A percentile compares a stretch with the other conserved stretches of the same genome.
phyloP scores from a whole-genome alignment of 768 basidiomycete genomes.

The Calocybe indica region DNA sequence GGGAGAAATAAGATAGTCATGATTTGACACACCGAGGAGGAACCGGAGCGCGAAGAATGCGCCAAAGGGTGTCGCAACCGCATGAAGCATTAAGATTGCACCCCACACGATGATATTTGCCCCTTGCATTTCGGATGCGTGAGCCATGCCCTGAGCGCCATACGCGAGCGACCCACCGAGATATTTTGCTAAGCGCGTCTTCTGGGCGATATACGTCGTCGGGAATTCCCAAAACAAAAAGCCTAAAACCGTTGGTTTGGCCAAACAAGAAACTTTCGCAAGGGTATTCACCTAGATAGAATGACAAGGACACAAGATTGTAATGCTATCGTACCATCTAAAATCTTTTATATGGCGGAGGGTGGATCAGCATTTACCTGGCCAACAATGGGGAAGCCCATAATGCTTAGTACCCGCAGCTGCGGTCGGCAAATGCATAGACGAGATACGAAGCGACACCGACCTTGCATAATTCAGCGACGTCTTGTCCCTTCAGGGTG shows the following conservation, averaged over 20 bases:
- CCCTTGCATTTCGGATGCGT: slow-evolving; percentile 22
- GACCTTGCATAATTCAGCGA: slow-evolving; percentile 67
- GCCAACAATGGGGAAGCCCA: slow-evolving; percentile 61
- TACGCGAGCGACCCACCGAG: slow-evolving; percentile 32
- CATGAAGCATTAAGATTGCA: slow-evolving; percentile 51
- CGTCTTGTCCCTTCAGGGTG: slow-evolving; percentile 52
- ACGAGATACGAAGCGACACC: slow-evolving; percentile 1
- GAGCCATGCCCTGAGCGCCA: background rate
- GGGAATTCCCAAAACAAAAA: slow-evolving; percentile 62
- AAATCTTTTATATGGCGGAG: slow-evolving; percentile 2
- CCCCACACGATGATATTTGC: slow-evolving; percentile 59
- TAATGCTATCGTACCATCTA: slow-evolving; percentile 35
- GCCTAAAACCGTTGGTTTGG: slow-evolving; percentile 23
- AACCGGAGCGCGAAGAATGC: slow-evolving; percentile 60
- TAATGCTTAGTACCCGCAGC: slow-evolving; percentile 33
- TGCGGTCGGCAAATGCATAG: background rate
- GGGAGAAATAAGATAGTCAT: background rate
- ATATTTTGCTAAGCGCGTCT: slow-evolving; percentile 53
- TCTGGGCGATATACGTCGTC: slow-evolving; percentile 61
- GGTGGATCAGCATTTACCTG: slow-evolving; percentile 29
- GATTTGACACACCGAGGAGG: slow-evolving; percentile 39
- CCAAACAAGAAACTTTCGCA: background rate
- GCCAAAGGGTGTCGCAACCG: slow-evolving; percentile 48
- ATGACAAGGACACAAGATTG: slow-evolving; percentile 58
- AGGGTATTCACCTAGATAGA: slow-evolving; percentile 44